phyloP scores from a whole-genome alignment of 1,139 yeast species.

The Geotrichum restrictum region DNA sequence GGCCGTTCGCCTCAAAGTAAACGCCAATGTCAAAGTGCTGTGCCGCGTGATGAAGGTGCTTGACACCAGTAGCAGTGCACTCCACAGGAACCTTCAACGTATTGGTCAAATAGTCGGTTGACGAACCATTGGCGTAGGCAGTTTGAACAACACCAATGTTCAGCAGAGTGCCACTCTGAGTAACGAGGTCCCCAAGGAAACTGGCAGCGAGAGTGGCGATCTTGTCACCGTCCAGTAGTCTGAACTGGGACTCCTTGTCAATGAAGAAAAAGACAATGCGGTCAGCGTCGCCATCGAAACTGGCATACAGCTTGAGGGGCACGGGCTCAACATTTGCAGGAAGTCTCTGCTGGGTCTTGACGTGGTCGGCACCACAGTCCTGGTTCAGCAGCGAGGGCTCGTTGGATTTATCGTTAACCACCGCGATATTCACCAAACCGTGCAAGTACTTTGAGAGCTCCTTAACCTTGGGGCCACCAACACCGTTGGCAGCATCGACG shows the following conservation, averaged over 20 bases:
- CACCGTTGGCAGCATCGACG: slow-evolving; percentile 91
- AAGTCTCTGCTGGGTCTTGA: slow-evolving; percentile 77
- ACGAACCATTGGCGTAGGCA: slow-evolving; percentile 94
- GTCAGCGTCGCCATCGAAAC: slow-evolving; percentile 98
- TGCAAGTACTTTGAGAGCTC: slow-evolving; percentile 45
- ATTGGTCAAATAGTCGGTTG: slow-evolving; percentile 66
- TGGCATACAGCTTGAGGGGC: slow-evolving; percentile 56
- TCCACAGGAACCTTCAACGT: slow-evolving; percentile 70
- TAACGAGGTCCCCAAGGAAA: slow-evolving; percentile 55
- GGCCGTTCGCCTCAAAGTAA: slow-evolving; percentile 99
- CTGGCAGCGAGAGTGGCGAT: slow-evolving; percentile 80
- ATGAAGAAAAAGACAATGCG: slow-evolving; percentile 81
- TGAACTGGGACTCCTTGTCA: slow-evolving; percentile 49
- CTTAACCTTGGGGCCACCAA: slow-evolving; percentile 76
- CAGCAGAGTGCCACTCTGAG: slow-evolving; percentile 37
- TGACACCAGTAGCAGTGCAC: slow-evolving; percentile 94
- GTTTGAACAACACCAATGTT: slow-evolving; percentile 88
- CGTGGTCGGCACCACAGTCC: slow-evolving; percentile 93
- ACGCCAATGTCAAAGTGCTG: slow-evolving; percentile 82
- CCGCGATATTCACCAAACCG: slow-evolving; percentile 42
- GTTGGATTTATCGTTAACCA: slow-evolving; percentile 59
- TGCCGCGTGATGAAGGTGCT: slow-evolving; percentile 89
- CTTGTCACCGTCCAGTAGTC: slow-evolving; percentile 88
- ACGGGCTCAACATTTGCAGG: slow-evolving; percentile 56
- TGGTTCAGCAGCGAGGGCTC: slow-evolving; percentile 61